These are phyloP conservation scores for Penicillium sp. DNA, from an alignment of 2,329 filamentous ascomycete genomes.

Conservation along the genomic window DNA sequence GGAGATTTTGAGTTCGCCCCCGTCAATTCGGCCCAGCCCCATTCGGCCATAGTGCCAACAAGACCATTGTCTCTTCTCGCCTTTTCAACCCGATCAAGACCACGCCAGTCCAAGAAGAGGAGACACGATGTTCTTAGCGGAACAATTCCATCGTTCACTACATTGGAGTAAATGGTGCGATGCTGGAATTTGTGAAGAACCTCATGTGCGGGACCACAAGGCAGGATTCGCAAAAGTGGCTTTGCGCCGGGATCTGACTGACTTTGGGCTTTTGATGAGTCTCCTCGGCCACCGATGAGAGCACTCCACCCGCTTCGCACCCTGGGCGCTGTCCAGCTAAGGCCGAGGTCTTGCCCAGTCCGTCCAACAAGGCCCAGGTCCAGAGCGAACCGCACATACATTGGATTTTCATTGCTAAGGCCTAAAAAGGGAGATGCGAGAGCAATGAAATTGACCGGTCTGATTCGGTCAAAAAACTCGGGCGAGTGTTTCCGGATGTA, in stretches of 20 bases:
- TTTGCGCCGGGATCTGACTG: slow-evolving; percentile 75
- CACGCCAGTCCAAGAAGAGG: slow-evolving; percentile 96
- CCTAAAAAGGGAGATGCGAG: slow-evolving; percentile 86
- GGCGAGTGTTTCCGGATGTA: slow-evolving; percentile 97
- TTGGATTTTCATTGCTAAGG: slow-evolving; percentile 92
- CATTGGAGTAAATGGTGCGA: slow-evolving; percentile 90
- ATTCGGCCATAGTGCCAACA: slow-evolving; percentile 87
- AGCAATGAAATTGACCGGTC: slow-evolving; percentile 85
- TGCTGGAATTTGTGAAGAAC: slow-evolving; percentile 86
- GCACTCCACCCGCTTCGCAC: slow-evolving; percentile 84
- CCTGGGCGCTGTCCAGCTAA: slow-evolving; percentile 89
- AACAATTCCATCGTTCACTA: slow-evolving; percentile 96
- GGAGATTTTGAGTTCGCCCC: slow-evolving; percentile 60
- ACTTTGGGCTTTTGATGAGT: slow-evolving; percentile 54
- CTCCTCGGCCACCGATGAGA: slow-evolving; percentile 74
- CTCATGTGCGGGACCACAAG: slow-evolving; percentile 84
- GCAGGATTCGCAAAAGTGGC: slow-evolving; percentile 81
- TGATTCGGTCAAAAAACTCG: slow-evolving; percentile 80
- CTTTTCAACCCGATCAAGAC: slow-evolving; percentile 88
- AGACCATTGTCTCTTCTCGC: slow-evolving; percentile 86
- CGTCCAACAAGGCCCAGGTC: slow-evolving; percentile 96
- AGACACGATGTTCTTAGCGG: slow-evolving; percentile 91
- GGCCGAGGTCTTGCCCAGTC: slow-evolving; percentile 88
- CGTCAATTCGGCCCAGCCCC: slow-evolving; percentile 92
- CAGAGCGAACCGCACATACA: slow-evolving; percentile 95